These are phyloP conservation scores for Phytophthora syringae DNA, from an alignment of 352 stramenopile species.

Conservation along the genomic window DNA sequence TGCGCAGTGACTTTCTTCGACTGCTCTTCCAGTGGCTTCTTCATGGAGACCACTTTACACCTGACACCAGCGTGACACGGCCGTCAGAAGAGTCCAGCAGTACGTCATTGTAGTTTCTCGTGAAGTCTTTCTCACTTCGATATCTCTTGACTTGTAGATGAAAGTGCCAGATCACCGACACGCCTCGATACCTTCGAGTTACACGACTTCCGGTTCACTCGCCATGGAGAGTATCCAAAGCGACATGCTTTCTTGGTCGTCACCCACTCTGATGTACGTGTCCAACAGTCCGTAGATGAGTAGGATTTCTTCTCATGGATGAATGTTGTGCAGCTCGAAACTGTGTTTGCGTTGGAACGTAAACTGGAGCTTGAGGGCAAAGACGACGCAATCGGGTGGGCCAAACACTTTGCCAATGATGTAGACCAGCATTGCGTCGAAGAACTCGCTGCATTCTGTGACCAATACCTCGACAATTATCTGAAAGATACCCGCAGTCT, in stretches of 20 bases:
- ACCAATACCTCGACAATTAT: constrained; percentile 20
- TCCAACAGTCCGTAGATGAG: neutral
- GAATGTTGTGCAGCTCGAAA: constrained; percentile 37
- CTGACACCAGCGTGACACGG: constrained; percentile 8
- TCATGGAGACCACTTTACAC: constrained; percentile 10
- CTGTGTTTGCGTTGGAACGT: constrained; percentile 44
- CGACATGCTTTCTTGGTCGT: constrained; percentile 42
- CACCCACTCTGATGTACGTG: constrained; percentile 37
- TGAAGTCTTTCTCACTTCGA: too few relatives aligned
- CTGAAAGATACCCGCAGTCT: constrained; percentile 1
- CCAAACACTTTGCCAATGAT: constrained; percentile 9
- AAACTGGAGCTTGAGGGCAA: constrained; percentile 24
- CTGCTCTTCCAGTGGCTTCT: constrained; percentile 48
- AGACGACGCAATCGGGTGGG: constrained; percentile 8
- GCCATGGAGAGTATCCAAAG: constrained; percentile 45
- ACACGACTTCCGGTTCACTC: constrained; percentile 43
- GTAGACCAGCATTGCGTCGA: constrained; percentile 12
- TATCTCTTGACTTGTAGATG: too few relatives aligned
- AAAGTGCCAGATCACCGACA: constrained; percentile 10
- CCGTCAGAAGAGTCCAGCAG: neutral
- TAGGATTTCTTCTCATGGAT: neutral
- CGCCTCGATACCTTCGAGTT: constrained; percentile 35
- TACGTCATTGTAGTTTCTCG: neutral
- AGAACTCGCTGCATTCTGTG: constrained; percentile 16
- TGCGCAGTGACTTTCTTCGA: constrained; percentile 38